Base-by-base conservation (phyloP, 257 asterid species). In the Ballota nigra region DNA sequence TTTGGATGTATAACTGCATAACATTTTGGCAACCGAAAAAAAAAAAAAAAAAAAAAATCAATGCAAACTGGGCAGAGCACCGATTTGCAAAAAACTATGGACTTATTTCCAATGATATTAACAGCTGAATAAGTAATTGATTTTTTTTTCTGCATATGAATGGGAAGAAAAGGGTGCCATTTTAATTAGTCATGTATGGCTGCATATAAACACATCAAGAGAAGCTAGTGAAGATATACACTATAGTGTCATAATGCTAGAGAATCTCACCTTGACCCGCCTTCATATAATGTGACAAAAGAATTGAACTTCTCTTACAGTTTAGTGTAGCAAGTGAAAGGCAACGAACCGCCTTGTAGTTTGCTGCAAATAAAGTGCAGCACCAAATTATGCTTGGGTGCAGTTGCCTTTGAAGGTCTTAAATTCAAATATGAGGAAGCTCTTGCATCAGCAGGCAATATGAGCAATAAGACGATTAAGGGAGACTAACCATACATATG, bases 401-500 rank as follows among this genome's bases (percentile, higher is more conserved):
- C 56, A n/a, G 61, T 70, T 70, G 73, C 73, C 55, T 66, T 15
- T 45, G 60, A 82, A 34, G 75, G 40, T 69, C 57, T 43, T 18
- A 71, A 19, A 53, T 28, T 45, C 20, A 23, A 63, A 69, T 67
- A 66, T 22, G 62, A 79, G 36, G 68, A 79, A 68, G 76, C 73
- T 20, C 63, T 72, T 29, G 8, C 61, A 22, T 53, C 51, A 47
- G 19, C n/a, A 24, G 58, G 64, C 36, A 60, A 69, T 69, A 69
- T 49, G 38, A 73, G 71, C 43, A 74, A 49, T 41, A 57, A 67
- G 77, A 72, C 72, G 49, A 78, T 58, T 68, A 31, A 80, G 81
- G 69, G 82, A 75, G 82, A 94, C 99, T 91, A 79, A 94, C 99
- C 99, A 91, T 89, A 91, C 96, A 94, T 94, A 88, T 94, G 99